Percentiles rank a stretch among this genome's conserved stretches.
Evolutionary conservation across 2,329 filamentous ascomycete species (phyloP).

Genomic region (Parasarocladium wereldwijsianum): DNA sequence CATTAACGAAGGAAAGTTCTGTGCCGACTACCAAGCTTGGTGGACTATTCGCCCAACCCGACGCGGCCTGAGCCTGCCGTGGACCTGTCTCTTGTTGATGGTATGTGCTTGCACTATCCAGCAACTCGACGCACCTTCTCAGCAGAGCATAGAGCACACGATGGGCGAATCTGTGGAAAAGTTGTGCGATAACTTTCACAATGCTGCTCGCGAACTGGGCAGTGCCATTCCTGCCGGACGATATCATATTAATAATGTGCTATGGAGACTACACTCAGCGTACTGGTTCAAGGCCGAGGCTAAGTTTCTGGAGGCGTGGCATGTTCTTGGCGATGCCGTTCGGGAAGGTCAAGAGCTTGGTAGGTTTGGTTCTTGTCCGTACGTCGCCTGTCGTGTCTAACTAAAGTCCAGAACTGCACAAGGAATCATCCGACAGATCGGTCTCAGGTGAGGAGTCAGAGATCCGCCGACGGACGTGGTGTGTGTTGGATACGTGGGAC

Average conservation of each 20-base stretch:
- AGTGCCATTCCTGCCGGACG: conserved; percentile 13
- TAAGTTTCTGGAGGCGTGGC: conserved; percentile 16
- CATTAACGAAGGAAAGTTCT: conserved; percentile 15
- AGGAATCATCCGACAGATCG: conserved; percentile 8
- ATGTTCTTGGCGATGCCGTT: conserved; percentile 16
- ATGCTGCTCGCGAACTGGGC: conserved; percentile 12
- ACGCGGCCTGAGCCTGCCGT: conserved; percentile 13
- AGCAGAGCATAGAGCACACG: conserved; percentile 9
- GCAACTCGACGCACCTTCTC: conserved; percentile 11
- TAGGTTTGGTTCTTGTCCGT: conserved; percentile 3
- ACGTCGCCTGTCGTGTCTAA: conserved; percentile 5
- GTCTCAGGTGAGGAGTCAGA: conserved; percentile 16
- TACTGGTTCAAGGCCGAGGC: conserved; percentile 20
- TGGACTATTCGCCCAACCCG: conserved; percentile 11
- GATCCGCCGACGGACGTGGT: conserved; percentile 17
- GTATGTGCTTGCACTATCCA: conserved; percentile 16
- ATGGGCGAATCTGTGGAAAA: conserved; percentile 9
- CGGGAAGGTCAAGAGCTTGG: conserved; percentile 16
- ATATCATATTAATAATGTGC: conserved; percentile 14
- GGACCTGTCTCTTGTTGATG: conserved; percentile 15
- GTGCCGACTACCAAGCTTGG: conserved; percentile 16
- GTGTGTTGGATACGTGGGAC: conserved; percentile 18
- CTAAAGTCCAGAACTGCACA: conserved; percentile 9
- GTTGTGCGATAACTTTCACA: conserved; percentile 13
- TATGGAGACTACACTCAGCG: conserved; percentile 15